Conservation (phyloP, 2,329 filamentous ascomycete species). For the Fusarium camptoceras region DNA sequence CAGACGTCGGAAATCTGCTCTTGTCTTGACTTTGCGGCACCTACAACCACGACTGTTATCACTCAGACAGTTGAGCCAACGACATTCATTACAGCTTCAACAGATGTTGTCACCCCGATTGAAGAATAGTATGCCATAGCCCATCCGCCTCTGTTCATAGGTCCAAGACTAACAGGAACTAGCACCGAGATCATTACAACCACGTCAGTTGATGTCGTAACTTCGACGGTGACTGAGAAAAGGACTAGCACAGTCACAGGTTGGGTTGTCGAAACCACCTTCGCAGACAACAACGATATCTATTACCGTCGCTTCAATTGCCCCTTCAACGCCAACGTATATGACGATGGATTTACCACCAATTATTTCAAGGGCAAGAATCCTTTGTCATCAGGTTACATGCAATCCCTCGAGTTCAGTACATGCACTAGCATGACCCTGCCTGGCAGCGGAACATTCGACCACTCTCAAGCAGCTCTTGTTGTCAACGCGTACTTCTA, state of each 20-base stretch:
- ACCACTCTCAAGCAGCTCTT: neutral
- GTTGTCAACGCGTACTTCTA: neutral
- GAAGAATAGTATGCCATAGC: neutral
- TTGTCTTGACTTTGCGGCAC: neutral
- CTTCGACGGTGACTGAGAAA: neutral
- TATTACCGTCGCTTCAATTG: neutral
- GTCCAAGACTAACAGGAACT: neutral
- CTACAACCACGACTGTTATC: neutral
- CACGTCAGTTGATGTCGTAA: neutral
- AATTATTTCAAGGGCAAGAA: neutral
- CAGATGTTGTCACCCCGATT: neutral
- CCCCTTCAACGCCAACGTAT: neutral
- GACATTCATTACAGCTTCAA: neutral
- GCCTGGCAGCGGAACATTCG: neutral
- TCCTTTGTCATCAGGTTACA: neutral
- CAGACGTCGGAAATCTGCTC: neutral
- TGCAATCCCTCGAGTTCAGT: neutral
- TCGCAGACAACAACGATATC: neutral
- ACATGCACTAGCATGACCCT: neutral
- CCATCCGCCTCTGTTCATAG: rapidly evolving
- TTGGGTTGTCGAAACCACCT: neutral
- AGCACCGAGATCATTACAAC: neutral
- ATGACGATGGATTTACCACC: neutral
- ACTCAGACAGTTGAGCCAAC: neutral
- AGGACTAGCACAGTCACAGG: neutral